Conservation (phyloP, 2,329 filamentous ascomycete species). For the Beauveria sp. region DNA sequence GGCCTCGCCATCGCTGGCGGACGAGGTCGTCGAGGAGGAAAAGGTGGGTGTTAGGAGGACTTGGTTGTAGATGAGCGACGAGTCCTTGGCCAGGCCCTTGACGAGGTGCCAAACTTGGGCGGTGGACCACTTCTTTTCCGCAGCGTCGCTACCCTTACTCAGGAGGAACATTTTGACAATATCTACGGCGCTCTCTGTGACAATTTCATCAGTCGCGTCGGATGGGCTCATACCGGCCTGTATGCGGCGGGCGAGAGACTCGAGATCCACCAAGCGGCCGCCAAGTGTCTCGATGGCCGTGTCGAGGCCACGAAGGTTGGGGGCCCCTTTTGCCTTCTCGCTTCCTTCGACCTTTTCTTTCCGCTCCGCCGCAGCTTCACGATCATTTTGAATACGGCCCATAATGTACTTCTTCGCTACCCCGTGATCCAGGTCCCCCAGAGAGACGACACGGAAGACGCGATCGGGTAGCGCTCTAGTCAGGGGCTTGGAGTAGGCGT, state of each 20-base stretch:
- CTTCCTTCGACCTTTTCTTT: slow-evolving; percentile 21
- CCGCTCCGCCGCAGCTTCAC: slow-evolving; percentile 21
- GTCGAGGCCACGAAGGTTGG: slow-evolving; percentile 64
- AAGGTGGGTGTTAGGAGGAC: slow-evolving; percentile 72
- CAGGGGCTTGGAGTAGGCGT: slow-evolving; percentile 80
- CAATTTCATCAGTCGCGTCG: slow-evolving; percentile 78
- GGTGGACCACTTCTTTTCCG: slow-evolving; percentile 61
- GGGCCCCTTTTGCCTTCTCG: slow-evolving; percentile 17
- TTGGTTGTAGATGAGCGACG: slow-evolving; percentile 74
- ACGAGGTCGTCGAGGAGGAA: slow-evolving; percentile 42
- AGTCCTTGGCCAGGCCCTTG: slow-evolving; percentile 63
- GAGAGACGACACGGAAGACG: slow-evolving; percentile 76
- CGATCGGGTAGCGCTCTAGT: slow-evolving; percentile 83
- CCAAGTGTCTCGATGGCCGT: slow-evolving; percentile 74
- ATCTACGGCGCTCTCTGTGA: slow-evolving; percentile 80
- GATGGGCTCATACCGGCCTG: slow-evolving; percentile 77
- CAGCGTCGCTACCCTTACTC: slow-evolving; percentile 39
- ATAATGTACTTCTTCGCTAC: slow-evolving; percentile 89
- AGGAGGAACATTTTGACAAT: slow-evolving; percentile 90
- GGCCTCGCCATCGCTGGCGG: slow-evolving; percentile 56
- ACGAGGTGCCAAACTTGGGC: slow-evolving; percentile 90
- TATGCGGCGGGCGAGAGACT: slow-evolving; percentile 85
- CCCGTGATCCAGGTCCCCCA: slow-evolving; percentile 79
- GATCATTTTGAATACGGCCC: slow-evolving; percentile 59
- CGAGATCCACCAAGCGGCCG: slow-evolving; percentile 88